phyloP scores from a whole-genome alignment of 2,329 filamentous ascomycete species.

The Fonsecaea erecta region DNA sequence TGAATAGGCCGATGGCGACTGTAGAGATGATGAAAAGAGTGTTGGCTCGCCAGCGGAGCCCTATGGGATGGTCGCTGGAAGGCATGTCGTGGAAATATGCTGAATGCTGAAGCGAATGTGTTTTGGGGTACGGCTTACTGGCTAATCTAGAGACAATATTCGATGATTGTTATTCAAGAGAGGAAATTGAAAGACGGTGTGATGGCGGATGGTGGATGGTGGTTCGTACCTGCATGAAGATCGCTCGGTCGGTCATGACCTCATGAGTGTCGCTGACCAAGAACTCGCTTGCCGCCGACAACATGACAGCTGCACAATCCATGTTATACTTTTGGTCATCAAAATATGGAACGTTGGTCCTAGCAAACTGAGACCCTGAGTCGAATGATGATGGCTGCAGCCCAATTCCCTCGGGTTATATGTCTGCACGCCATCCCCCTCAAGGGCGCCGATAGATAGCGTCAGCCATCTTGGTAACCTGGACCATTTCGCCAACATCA shows the following conservation, averaged over 20 bases:
- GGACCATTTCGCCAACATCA: slow-evolving; percentile 82
- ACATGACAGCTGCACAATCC: not conserved
- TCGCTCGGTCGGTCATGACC: slow-evolving; percentile 17
- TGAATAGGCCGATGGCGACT: slow-evolving; percentile 44
- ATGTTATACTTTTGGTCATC: not conserved
- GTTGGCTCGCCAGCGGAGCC: slow-evolving; percentile 60
- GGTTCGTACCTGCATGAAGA: slow-evolving; percentile 16
- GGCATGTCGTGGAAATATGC: slow-evolving; percentile 20
- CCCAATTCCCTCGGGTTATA: not conserved
- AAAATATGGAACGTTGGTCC: too few species aligned
- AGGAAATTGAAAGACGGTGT: not conserved
- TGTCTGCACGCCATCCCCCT: not conserved
- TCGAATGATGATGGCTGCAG: not conserved
- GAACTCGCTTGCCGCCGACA: not conserved
- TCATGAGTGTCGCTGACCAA: slow-evolving; percentile 13
- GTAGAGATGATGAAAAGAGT: slow-evolving; percentile 64
- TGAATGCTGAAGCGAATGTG: slow-evolving; percentile 15
- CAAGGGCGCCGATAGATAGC: slow-evolving; percentile 72
- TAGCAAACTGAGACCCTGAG: not conserved
- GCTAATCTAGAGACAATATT: not conserved
- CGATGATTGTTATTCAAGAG: not conserved
- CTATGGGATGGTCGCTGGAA: slow-evolving; percentile 29
- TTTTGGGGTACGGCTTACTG: slow-evolving; percentile 5
- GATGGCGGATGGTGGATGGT: not conserved
- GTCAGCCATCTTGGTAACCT: slow-evolving; percentile 86